Conservation (phyloP, 2,329 filamentous ascomycete species). For the Huntiella abstrusa region DNA sequence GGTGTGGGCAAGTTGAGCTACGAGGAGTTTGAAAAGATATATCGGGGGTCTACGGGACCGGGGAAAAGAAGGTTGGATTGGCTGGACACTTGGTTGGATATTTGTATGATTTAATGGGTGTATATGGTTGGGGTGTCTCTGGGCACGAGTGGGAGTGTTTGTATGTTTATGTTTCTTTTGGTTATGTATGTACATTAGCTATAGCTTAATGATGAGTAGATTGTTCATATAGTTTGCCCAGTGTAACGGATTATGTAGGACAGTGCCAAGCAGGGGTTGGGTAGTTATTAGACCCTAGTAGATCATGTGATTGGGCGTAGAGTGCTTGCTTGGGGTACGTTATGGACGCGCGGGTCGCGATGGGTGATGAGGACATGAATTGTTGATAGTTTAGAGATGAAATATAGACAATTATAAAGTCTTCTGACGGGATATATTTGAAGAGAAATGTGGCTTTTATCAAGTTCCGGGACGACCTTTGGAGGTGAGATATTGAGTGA, state of each 20-base stretch:
- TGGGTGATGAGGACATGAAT: too few species aligned
- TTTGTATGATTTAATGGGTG: conserved; percentile 39
- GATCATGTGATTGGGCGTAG: too few species aligned
- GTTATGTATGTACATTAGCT: not conserved
- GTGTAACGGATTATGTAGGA: not conserved
- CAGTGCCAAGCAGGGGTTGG: too few species aligned
- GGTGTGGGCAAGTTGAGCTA: conserved; percentile 64
- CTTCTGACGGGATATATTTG: too few species aligned
- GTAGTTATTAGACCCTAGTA: too few species aligned
- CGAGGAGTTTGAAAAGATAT: conserved; percentile 60
- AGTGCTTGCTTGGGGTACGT: too few species aligned
- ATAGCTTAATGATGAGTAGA: not conserved
- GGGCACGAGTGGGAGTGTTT: too few species aligned
- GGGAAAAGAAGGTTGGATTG: conserved; percentile 42
- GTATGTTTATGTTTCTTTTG: not conserved
- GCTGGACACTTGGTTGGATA: conserved; percentile 80
- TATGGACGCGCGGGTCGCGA: too few species aligned
- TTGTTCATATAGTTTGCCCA: not conserved
- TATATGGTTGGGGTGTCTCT: too few species aligned
- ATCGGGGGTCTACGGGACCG: conserved; percentile 47
- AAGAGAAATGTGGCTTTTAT: conserved; percentile 9
- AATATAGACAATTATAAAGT: too few species aligned
- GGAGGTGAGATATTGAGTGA: not conserved
- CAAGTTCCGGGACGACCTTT: conserved; percentile 3
- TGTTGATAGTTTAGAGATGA: too few species aligned